A percentile compares a stretch with the other conserved stretches of the same genome.
phyloP scores from a whole-genome alignment of 2,329 filamentous ascomycete genomes.

The Calonectria multiphialidica region DNA sequence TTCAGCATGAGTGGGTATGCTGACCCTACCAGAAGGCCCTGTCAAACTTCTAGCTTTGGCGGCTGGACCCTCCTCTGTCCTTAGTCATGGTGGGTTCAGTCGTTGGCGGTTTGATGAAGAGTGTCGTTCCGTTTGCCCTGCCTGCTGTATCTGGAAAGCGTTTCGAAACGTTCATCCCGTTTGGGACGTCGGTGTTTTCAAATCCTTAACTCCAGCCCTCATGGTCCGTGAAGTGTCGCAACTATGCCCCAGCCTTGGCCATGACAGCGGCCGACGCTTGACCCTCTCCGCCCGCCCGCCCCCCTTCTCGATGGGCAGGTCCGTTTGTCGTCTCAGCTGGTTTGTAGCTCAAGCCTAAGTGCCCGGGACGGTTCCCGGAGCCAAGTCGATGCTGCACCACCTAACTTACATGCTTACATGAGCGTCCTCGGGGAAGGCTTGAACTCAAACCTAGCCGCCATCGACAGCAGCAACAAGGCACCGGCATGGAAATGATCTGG shows the following conservation, averaged over 20 bases:
- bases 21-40: conserved; percentile 40
- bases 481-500: conserved; percentile 12
- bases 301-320: not conserved
- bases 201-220: not conserved
- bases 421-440: not conserved
- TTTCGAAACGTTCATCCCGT: conserved; percentile 16
- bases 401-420: conserved; percentile 31
- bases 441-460: conserved; percentile 20
- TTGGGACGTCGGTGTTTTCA: not conserved
- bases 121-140: not conserved
- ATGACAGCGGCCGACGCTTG: not conserved
- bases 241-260: not conserved
- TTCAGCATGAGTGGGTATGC: conserved; percentile 26
- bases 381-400: conserved; percentile 35
- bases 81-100: not conserved
- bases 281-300: not conserved
- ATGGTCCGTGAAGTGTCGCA: not conserved
- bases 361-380: conserved; percentile 3
- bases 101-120: conserved; percentile 1
- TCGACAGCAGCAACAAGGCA: not conserved
- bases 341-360: not conserved
- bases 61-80: conserved; percentile 21
- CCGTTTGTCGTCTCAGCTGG: not conserved
- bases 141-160: not conserved
- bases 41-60: conserved; percentile 41